Base-by-base conservation (phyloP, 2,329 filamentous ascomycete genomes). In the Phyllosticta citrichinensis region DNA sequence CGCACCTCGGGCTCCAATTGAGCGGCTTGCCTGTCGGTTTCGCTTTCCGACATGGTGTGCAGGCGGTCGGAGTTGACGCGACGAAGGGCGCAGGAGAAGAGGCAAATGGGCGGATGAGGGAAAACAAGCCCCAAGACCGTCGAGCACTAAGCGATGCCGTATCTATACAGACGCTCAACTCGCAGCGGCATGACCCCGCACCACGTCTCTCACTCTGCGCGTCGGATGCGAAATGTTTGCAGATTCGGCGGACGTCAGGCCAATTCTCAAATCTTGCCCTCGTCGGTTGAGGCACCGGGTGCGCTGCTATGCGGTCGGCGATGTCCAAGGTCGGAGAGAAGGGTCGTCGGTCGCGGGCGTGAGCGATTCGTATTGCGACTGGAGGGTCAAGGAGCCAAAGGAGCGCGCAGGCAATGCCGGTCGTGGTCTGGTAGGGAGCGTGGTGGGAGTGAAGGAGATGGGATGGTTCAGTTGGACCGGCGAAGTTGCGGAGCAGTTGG, bases 1-100 rank as follows among this genome's bases (percentile, higher is more conserved):
- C 73, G 73, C 62, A 79, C 70, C 67, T 77, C 75, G 20, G 75
- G 74, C 68, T 75, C 75, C 51, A 79, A 68, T 54, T 66, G 68
- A 50, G 70, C 70, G 20, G 71, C 69, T 62, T 74, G 72, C 50
- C 65, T 66, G 50, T 73, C 69, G 40, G 66, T 63, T 57, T 72
- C 70, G 63, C 66, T 67, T 65, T 73, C 73, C 62, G 74, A 71
- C 76, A 78, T 79, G 63, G 63, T 65, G 63, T 54, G 47, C 55
- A 62, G 57, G 51, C 40, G 14, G 40, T 47, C n/a, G 40, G 40
- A n/a, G 40, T n/a, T 47, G 40, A n/a, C 40, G 56, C n/a, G 55
- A 22, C 19, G 51, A 40, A 35, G n/a, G 22, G 60, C 56, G 62
- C 59, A 47, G 62, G 64, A 57, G 64, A 60, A 66, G 60, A 63